These are phyloP conservation scores for Eudorina sp. DNA, from an alignment of 139 green algal species.

Conservation along the genomic window DNA sequence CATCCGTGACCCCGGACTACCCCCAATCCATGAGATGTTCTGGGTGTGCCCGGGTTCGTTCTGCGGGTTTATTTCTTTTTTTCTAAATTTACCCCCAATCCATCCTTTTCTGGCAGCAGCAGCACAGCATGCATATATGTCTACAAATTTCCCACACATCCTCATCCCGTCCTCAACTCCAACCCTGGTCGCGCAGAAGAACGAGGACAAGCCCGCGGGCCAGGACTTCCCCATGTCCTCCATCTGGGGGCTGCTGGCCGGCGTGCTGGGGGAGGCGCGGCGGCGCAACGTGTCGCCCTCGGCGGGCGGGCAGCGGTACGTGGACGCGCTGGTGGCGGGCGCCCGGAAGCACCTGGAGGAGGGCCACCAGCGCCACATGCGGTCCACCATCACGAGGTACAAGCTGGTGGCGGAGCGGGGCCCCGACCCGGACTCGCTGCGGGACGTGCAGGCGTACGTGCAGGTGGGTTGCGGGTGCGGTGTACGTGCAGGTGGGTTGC, in stretches of 20 bases:
- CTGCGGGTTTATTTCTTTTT: no score
- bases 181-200: constrained; percentile 9
- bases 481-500: no score
- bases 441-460: constrained; percentile 77
- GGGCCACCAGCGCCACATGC: constrained; percentile 73
- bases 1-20: no score
- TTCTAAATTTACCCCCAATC: no score
- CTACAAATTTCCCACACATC: no score
- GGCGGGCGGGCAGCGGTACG: constrained; percentile 17
- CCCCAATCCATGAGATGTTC: no score
- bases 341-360: constrained; percentile 73
- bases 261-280: constrained; percentile 67
- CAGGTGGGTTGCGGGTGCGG: constrained; percentile 18
- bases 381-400: constrained; percentile 70
- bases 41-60: no score
- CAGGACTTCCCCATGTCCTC: constrained; percentile 68
- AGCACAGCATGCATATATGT: no score
- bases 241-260: constrained; percentile 77
- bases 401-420: constrained; percentile 75
- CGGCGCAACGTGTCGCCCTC: constrained; percentile 36
- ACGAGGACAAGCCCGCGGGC: constrained; percentile 55
- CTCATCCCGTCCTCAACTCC: no score
- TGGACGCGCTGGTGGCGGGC: constrained; percentile 56
- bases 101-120: no score
- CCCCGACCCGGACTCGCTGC: constrained; percentile 70